Evolutionary conservation across 139 green algal species (phyloP).

Genomic region (Choricystis sp.): DNA sequence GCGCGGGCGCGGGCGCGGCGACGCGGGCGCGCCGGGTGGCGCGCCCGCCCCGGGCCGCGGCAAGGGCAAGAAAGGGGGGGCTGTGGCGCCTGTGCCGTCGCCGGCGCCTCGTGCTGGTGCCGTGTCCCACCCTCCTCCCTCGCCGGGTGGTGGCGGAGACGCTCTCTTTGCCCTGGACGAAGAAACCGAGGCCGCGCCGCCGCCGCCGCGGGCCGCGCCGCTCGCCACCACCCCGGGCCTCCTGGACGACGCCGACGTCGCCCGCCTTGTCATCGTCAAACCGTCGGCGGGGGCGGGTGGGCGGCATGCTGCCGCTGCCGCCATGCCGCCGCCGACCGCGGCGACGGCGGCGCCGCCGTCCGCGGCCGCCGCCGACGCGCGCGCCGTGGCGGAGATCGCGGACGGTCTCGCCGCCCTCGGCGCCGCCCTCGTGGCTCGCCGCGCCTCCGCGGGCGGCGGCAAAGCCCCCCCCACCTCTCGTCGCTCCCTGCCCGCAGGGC

Average conservation of each 20-base stretch:
- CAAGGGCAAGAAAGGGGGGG: slow-evolving; percentile 3
- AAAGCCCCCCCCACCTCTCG: background rate
- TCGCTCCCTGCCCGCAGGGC: too few relatives aligned
- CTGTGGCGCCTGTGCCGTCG: slow-evolving; percentile 2
- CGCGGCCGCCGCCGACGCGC: too few relatives aligned
- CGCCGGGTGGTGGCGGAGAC: too few relatives aligned
- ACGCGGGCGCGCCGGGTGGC: too few relatives aligned
- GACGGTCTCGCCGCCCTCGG: too few relatives aligned
- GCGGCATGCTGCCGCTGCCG: too few relatives aligned
- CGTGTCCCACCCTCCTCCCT: background rate
- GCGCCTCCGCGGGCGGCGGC: too few relatives aligned
- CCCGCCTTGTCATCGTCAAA: slow-evolving; percentile 47
- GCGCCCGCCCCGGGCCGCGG: too few relatives aligned
- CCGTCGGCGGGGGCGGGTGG: too few relatives aligned
- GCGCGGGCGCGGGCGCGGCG: background rate
- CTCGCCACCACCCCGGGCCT: background rate
- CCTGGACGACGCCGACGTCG: slow-evolving; percentile 28
- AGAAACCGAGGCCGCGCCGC: slow-evolving; percentile 15
- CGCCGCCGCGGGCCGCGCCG: background rate
- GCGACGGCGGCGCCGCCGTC: background rate
- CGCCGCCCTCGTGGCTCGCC: background rate
- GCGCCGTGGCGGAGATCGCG: too few relatives aligned
- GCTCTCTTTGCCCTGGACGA: slow-evolving; percentile 49
- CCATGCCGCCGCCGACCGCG: background rate
- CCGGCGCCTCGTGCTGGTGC: slow-evolving; percentile 4